Conservation (phyloP, 2,329 filamentous ascomycete species). For the Fonsecaea monophora region DNA sequence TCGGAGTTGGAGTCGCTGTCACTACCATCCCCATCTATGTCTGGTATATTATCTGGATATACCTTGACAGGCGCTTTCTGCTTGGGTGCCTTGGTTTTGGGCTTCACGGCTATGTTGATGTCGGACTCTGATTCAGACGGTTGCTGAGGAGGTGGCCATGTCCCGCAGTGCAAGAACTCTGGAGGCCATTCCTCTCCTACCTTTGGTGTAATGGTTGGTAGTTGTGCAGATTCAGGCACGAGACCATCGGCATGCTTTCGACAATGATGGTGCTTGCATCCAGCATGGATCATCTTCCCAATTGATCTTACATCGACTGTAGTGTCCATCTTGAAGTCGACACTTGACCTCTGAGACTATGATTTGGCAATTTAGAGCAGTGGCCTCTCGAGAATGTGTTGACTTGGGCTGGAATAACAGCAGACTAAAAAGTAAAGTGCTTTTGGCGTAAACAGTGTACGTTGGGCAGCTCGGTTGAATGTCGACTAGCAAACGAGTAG, state of each 20-base stretch:
- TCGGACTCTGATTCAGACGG: neutral
- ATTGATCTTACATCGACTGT: conserved; percentile 24
- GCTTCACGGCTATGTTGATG: neutral
- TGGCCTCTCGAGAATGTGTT: neutral
- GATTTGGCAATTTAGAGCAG: neutral
- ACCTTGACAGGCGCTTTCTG: neutral
- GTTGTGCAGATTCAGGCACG: neutral
- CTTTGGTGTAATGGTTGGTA: neutral
- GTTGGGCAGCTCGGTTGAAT: neutral
- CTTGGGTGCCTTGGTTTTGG: neutral
- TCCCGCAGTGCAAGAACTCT: conserved; percentile 27
- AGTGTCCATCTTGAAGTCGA: conserved; percentile 16
- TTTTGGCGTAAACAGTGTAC: neutral
- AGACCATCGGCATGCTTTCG: neutral
- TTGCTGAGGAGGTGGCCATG: conserved; percentile 19
- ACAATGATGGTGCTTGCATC: conserved; percentile 24
- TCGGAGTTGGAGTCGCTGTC: conserved; percentile 5
- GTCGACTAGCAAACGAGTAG: neutral
- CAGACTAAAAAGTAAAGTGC: neutral
- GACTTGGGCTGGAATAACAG: neutral
- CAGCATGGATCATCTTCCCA: conserved; percentile 23
- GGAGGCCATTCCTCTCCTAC: conserved; percentile 13
- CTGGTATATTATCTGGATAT: conserved; percentile 5
- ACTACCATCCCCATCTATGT: conserved; percentile 7
- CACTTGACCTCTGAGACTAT: neutral